Evolutionary conservation across 2,329 filamentous ascomycete species (phyloP).

Genomic region (Paramyrothecium sp.): DNA sequence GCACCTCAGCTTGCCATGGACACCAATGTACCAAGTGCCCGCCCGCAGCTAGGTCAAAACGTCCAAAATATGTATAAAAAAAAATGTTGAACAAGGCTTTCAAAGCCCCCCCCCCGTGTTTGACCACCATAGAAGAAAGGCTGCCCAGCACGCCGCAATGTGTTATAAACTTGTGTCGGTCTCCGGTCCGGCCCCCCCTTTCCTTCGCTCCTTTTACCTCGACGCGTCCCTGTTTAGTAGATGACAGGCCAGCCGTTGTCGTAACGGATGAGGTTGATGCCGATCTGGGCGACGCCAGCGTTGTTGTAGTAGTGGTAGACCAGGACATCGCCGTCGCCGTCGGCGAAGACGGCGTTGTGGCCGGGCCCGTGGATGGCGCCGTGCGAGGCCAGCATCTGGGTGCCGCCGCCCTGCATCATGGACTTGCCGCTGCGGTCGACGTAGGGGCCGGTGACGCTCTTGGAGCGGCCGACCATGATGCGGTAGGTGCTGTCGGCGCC

Average conservation of each 20-base stretch:
- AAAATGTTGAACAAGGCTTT: too few species aligned
- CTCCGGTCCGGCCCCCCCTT: too few species aligned
- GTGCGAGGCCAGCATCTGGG: conserved; percentile 24
- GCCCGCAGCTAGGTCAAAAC: too few species aligned
- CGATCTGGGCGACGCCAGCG: conserved; percentile 19
- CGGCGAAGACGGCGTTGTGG: conserved; percentile 27
- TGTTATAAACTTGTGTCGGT: too few species aligned
- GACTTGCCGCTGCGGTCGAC: conserved; percentile 20
- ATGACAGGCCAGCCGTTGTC: conserved; percentile 27
- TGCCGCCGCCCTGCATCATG: conserved; percentile 26
- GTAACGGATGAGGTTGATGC: conserved; percentile 28
- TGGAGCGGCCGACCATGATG: conserved; percentile 29
- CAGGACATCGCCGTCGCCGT: conserved; percentile 26
- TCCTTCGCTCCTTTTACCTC: too few species aligned
- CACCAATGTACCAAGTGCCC: too few species aligned
- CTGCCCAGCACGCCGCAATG: too few species aligned
- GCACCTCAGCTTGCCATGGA: too few species aligned
- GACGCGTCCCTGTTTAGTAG: conserved; percentile 13
- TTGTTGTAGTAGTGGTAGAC: conserved; percentile 28
- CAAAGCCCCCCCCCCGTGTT: too few species aligned
- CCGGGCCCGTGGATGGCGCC: conserved; percentile 26
- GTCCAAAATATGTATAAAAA: too few species aligned
- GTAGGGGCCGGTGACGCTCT: conserved; percentile 23
- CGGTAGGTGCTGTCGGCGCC: conserved; percentile 27
- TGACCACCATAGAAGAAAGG: too few species aligned